A percentile compares a stretch with the other conserved stretches of the same genome.
phyloP scores from a whole-genome alignment of 164 flowering plant genomes.

The Platanus orientalis region DNA sequence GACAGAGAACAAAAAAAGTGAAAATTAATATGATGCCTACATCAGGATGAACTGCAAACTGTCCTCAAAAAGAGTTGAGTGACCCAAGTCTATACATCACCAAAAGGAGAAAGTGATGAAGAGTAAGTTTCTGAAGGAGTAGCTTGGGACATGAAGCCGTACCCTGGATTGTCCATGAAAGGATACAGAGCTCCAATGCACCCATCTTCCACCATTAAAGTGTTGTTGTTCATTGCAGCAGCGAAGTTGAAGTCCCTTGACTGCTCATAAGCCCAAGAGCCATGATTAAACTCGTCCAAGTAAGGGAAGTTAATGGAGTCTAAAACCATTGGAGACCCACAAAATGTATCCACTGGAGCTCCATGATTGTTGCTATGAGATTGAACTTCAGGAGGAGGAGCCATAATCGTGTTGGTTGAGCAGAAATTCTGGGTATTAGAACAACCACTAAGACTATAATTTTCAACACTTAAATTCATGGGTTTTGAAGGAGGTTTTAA shows the following conservation, averaged over 20 bases:
- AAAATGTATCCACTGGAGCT: conserved; percentile 6
- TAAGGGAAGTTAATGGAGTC: conserved; percentile 9
- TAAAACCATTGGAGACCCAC: conserved; percentile 3
- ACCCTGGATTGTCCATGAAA: conserved; percentile 18
- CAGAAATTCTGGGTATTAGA: conserved; percentile 11
- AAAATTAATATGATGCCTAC: conserved; percentile 1
- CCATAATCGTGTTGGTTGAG: not conserved
- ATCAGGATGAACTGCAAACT: conserved; percentile 2
- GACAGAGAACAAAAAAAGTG: conserved; percentile 4
- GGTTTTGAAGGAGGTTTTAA: conserved; percentile 42
- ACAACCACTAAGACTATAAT: not conserved
- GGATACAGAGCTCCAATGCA: conserved; percentile 51
- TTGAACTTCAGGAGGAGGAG: conserved; percentile 13
- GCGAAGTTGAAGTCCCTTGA: conserved; percentile 28
- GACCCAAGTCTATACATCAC: conserved; percentile 39
- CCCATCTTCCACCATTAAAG: conserved; percentile 42
- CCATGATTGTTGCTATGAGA: conserved; percentile 11
- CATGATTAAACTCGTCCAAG: conserved; percentile 31
- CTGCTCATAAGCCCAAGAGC: conserved; percentile 30
- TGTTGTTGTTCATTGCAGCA: conserved; percentile 27
- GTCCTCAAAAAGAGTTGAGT: conserved; percentile 35
- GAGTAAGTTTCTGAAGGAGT: conserved; percentile 25
- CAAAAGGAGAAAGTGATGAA: conserved; percentile 28
- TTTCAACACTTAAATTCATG: conserved; percentile 9
- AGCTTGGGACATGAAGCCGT: conserved; percentile 25